These are phyloP conservation scores for Croton setiger DNA, from an alignment of 441 rosid species.

Conservation along the genomic window DNA sequence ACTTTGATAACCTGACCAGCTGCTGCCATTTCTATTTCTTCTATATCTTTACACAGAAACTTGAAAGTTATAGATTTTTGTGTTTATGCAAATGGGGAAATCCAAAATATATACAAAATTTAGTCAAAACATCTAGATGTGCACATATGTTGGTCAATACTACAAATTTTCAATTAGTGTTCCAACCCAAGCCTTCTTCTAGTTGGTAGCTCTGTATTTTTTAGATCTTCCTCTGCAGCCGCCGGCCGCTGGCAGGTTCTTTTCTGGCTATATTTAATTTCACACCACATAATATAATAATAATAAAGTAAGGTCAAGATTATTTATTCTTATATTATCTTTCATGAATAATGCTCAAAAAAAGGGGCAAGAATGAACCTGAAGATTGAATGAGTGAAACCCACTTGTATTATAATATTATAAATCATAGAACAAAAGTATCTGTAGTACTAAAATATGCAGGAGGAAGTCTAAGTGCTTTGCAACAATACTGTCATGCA, in stretches of 20 bases:
- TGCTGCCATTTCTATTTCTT: conserved; percentile 13
- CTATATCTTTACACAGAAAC: neutral
- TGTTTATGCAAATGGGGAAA: neutral
- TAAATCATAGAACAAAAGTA: too few relatives aligned
- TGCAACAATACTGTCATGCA: too few relatives aligned
- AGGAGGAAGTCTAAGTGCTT: too few relatives aligned
- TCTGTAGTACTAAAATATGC: too few relatives aligned
- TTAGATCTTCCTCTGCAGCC: too few relatives aligned
- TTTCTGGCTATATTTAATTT: neutral
- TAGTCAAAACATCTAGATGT: neutral
- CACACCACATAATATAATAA: neutral
- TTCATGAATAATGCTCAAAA: too few relatives aligned
- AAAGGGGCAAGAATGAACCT: too few relatives aligned
- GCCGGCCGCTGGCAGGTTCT: too few relatives aligned
- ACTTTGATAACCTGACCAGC: conserved; percentile 27
- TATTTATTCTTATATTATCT: neutral
- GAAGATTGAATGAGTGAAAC: too few relatives aligned
- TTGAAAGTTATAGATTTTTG: neutral
- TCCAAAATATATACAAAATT: neutral
- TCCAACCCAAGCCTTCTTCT: neutral
- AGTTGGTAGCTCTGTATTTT: neutral
- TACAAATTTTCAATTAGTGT: neutral
- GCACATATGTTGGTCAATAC: too few relatives aligned
- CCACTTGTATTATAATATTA: too few relatives aligned
- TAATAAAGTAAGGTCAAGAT: neutral